Base-by-base conservation (phyloP, 202 grass and related monocot genomes). In the Carex sylvatica region DNA sequence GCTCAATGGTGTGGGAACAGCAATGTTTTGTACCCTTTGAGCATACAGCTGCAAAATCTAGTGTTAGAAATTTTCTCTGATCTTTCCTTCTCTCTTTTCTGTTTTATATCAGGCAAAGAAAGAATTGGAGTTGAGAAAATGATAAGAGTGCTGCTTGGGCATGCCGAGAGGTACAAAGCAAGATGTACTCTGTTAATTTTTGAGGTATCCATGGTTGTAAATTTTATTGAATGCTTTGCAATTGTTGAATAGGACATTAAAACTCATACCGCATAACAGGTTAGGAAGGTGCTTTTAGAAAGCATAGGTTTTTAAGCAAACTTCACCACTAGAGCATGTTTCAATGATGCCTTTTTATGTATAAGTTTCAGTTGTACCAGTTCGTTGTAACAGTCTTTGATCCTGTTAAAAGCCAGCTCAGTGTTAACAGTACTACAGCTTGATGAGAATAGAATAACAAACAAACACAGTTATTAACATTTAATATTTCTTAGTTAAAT, bases 101-200 rank as follows among this genome's bases (percentile, higher is more conserved):
- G 70, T 85, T 93, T 64, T 88, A 79, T 73, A 82, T 82, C 94
- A 97, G 94, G 94, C 94, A 90, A 85, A 93, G 89, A 91, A 97
- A 93, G 88, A 93, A 88, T 81, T 90, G 87, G 89, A 97, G 89
- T 88, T 97, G 89, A 97, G 87, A 85, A 62, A 54, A 74, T 79
- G 56, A 66, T 65, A 58, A 58, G 53, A 55, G 63, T 69, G 85
- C 85, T 69, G 85, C 85, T 77, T 46, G 79, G 53, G 83, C 92
- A 61, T 73, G 65, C 79, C 68, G 74, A 75, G 89, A 78, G 51
- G 44, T 75, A 19, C 59, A 28, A 52, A 47, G 60, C 60, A 44
- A 64, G 22, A 26, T 81, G 62, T 49, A 62, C 58, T 73, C 44
- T 65, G 14, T 83, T 78, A 84, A 79, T 82, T 90, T 73, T 86